Percentiles rank a stretch among this genome's conserved stretches.
These are phyloP conservation scores for Komagataella kurtzmanii DNA, from an alignment of 805 yeast genomes.

Conservation along the genomic window DNA sequence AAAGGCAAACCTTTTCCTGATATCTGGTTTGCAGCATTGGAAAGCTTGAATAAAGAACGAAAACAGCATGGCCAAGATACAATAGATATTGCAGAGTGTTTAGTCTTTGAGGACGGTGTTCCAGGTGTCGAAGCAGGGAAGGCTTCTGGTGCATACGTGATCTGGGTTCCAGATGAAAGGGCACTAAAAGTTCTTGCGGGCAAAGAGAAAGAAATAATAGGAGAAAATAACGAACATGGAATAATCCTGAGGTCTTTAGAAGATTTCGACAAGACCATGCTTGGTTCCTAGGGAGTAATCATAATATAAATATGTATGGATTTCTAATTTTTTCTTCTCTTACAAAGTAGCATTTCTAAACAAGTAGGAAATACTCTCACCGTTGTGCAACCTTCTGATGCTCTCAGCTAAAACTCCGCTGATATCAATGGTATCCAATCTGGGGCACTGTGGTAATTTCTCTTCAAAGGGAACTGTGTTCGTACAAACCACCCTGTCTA, in stretches of 20 bases:
- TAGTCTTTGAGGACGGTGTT: slow-evolving; percentile 91
- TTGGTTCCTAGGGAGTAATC: slow-evolving; percentile 20
- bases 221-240: slow-evolving; percentile 30
- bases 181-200: slow-evolving; percentile 45
- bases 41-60: slow-evolving; percentile 46
- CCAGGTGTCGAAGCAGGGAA: slow-evolving; percentile 83
- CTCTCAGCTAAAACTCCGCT: slow-evolving; percentile 70
- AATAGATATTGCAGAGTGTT: slow-evolving; percentile 63
- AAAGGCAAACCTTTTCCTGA: slow-evolving; percentile 92
- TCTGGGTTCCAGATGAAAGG: slow-evolving; percentile 87
- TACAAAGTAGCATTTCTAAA: slow-evolving; percentile 52
- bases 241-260: slow-evolving; percentile 37
- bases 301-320: not conserved
- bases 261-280: slow-evolving; percentile 36
- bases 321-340: not conserved
- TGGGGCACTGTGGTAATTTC: slow-evolving; percentile 42
- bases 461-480: slow-evolving; percentile 71
- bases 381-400: slow-evolving; percentile 74
- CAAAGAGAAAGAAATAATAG: slow-evolving; percentile 30
- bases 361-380: slow-evolving; percentile 73
- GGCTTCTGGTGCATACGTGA: slow-evolving; percentile 73
- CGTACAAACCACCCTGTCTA: slow-evolving; percentile 64
- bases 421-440: slow-evolving; percentile 56
- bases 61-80: slow-evolving; percentile 22
- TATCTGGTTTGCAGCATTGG: slow-evolving; percentile 78